These are phyloP conservation scores for Annulohypoxylon nitens DNA, from an alignment of 495 filamentous ascomycete species.

Conservation along the genomic window DNA sequence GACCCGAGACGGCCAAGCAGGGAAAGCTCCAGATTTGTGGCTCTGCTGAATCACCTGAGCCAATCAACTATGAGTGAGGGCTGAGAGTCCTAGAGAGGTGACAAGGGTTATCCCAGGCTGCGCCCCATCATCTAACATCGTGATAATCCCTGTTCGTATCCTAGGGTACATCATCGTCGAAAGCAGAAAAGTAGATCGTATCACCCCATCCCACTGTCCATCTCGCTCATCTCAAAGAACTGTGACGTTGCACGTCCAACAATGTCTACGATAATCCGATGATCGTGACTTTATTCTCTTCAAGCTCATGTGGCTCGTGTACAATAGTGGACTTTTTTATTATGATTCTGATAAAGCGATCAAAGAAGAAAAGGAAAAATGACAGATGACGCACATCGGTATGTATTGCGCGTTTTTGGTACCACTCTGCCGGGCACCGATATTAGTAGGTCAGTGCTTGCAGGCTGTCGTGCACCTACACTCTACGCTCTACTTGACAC, in stretches of 20 bases:
- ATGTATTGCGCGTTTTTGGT: conserved; percentile 21
- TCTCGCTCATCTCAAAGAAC: conserved; percentile 16
- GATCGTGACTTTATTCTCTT: conserved; percentile 24
- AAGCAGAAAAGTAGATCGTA: conserved; percentile 40
- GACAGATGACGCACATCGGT: conserved; percentile 20
- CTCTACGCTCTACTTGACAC: too few relatives aligned
- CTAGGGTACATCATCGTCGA: conserved; percentile 39
- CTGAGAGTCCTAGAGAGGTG: background rate
- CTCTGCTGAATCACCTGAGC: conserved; percentile 33
- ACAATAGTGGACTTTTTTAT: conserved; percentile 28
- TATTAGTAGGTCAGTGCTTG: conserved; percentile 1
- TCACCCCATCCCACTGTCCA: conserved; percentile 37
- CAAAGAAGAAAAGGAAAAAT: conserved; percentile 5
- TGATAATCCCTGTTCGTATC: conserved; percentile 46
- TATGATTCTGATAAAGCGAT: conserved; percentile 13
- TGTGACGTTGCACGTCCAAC: conserved; percentile 42
- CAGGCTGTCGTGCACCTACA: conserved; percentile 12
- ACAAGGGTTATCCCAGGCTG: conserved; percentile 31
- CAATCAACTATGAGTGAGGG: conserved; percentile 25
- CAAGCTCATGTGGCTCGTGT: conserved; percentile 16
- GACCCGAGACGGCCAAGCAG: conserved; percentile 43
- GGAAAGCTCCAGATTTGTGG: conserved; percentile 45
- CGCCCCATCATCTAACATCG: conserved; percentile 46
- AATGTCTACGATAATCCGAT: conserved; percentile 29
- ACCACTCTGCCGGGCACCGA: conserved; percentile 20